Percentiles rank a stretch among this genome's conserved stretches.
These are phyloP conservation scores for Kuraishia piskuri DNA, from an alignment of 805 yeast genomes.

Conservation along the genomic window DNA sequence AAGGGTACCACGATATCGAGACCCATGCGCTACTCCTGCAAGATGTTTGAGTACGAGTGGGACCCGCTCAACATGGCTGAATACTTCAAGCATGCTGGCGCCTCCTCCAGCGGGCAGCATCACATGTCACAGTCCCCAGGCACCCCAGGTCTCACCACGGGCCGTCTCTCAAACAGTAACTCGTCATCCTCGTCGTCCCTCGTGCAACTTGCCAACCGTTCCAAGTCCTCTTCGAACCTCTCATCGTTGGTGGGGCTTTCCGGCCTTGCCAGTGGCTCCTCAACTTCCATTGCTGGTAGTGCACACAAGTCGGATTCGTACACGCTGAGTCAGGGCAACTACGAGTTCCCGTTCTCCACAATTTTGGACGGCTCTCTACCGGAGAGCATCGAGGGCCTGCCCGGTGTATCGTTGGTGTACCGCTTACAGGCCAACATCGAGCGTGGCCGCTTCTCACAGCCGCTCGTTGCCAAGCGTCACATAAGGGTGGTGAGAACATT, in stretches of 20 bases:
- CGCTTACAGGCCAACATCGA: conserved; percentile 74
- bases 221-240: conserved; percentile 27
- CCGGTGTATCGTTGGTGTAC: conserved; percentile 68
- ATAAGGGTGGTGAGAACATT: conserved; percentile 79
- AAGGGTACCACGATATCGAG: conserved; percentile 33
- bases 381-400: conserved; percentile 86
- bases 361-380: conserved; percentile 77
- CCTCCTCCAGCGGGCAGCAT: background rate
- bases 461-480: conserved; percentile 59
- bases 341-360: conserved; percentile 84
- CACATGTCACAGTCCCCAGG: background rate
- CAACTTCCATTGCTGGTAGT: conserved; percentile 1
- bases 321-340: conserved; percentile 62
- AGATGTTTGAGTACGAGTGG: conserved; percentile 74
- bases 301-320: conserved; percentile 20
- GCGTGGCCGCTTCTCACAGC: conserved; percentile 66
- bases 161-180: conserved; percentile 24
- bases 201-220: conserved; percentile 18
- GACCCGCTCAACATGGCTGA: conserved; percentile 52
- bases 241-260: conserved; percentile 9
- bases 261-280: conserved; percentile 1
- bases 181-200: conserved; percentile 36
- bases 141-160: conserved; percentile 19
- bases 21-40: conserved; percentile 47
- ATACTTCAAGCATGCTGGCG: conserved; percentile 12